Percentiles rank a stretch among this genome's conserved stretches.
phyloP scores from a whole-genome alignment of 192 early-diverging fungal species.

The Backusella tarrabulga region DNA sequence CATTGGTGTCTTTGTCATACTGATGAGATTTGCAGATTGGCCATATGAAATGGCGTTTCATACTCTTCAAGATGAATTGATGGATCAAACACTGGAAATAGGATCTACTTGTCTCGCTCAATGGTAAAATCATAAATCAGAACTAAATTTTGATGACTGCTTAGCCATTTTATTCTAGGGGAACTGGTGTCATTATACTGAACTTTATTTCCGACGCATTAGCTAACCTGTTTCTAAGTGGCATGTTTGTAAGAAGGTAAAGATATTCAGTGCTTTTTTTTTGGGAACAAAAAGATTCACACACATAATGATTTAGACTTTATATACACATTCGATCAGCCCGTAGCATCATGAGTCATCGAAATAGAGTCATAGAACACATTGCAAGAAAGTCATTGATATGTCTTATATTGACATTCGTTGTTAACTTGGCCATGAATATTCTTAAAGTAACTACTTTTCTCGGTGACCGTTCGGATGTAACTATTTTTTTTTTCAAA shows the following conservation, averaged over 20 bases:
- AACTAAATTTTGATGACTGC: not conserved
- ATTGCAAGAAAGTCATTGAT: constrained; percentile 32
- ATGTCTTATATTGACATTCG: constrained; percentile 34
- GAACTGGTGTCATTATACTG: constrained; percentile 30
- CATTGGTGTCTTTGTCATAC: constrained; percentile 19
- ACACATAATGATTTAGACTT: not conserved
- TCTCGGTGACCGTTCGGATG: constrained; percentile 27
- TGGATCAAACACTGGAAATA: not conserved
- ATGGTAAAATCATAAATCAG: constrained; percentile 8
- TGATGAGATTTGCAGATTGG: constrained; percentile 39
- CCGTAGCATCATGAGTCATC: constrained; percentile 5
- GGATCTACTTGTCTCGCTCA: constrained; percentile 27
- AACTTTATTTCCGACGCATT: constrained; percentile 34
- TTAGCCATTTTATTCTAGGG: constrained; percentile 12
- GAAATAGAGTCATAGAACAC: constrained; percentile 28
- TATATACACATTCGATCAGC: constrained; percentile 24
- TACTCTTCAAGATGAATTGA: constrained; percentile 8
- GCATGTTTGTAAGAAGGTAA: constrained; percentile 34
- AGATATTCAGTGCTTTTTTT: not conserved
- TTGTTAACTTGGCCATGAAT: constrained; percentile 35
- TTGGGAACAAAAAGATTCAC: no score
- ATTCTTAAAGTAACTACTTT: constrained; percentile 31
- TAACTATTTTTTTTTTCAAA: not conserved
- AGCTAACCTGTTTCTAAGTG: constrained; percentile 35
- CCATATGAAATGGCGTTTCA: constrained; percentile 32